Conservation (phyloP, 441 rosid genomes). For the Breynia disticha region DNA sequence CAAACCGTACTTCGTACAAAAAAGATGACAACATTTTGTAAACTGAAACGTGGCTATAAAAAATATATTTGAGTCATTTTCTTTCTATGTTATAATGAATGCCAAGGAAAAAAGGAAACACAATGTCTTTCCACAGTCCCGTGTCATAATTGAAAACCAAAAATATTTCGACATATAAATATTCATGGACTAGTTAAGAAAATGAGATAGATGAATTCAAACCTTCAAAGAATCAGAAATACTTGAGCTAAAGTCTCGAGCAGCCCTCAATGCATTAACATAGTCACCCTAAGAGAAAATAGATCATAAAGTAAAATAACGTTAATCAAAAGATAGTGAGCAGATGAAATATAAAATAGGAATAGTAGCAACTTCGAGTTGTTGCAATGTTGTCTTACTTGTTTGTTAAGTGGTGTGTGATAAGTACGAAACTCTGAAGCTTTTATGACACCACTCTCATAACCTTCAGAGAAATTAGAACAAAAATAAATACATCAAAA, state of each 20-base stretch:
- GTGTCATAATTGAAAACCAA: no score
- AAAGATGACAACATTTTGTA: no score
- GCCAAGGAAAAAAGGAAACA: no score
- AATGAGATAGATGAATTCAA: slow-evolving; percentile 6
- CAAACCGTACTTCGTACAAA: no score
- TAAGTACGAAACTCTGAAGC: slow-evolving; percentile 99
- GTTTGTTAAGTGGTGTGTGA: slow-evolving; percentile 93
- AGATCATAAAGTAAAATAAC: background rate
- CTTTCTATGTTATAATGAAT: no score
- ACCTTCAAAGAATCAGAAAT: slow-evolving; percentile 87
- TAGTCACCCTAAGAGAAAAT: slow-evolving; percentile 51
- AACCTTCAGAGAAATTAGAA: slow-evolving; percentile 34
- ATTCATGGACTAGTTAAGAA: no score
- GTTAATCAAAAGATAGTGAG: background rate
- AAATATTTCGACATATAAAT: no score
- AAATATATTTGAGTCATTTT: no score
- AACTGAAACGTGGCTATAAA: no score
- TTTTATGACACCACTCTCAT: slow-evolving; percentile 60
- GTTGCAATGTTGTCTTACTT: slow-evolving; percentile 37
- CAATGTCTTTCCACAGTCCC: no score
- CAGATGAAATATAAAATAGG: background rate
- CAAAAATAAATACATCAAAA: slow-evolving; percentile 7
- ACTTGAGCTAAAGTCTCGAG: slow-evolving; percentile 69
- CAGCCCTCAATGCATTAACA: slow-evolving; percentile 90
- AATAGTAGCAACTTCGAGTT: background rate